Base-by-base conservation (phyloP, 495 filamentous ascomycete genomes). In the Haplographium delicatum region DNA sequence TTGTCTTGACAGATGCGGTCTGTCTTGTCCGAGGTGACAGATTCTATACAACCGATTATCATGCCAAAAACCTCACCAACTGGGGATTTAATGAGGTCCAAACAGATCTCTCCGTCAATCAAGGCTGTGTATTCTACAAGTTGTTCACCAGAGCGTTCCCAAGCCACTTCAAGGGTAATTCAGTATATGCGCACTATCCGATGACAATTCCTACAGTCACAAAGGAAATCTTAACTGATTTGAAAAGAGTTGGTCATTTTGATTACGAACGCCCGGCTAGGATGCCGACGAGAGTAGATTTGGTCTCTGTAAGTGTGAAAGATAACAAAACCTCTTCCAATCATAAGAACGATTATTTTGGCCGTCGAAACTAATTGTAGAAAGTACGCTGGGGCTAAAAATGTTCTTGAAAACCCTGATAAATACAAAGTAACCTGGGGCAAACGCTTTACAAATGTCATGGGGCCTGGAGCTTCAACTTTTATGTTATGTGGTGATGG, bases 91-190 rank as follows among this genome's bases (percentile, higher is more conserved):
- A 43, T 51, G 83, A 88, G 63, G 76, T 75, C n/a, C 76, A 82
- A n/a, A 84, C 83, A 38, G 82, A 88, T 64, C 63, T 76, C 20
- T 84, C 82, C 58, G 66, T 89, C 58, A 81, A 88, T 59, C 80
- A 91, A 60, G 88, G 86, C 25, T 88, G 86, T 54, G 84, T 90
- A 5, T 83, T 89, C 64, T 89, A 89, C 69, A 93, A 89, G 70
- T 72, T 91, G 37, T 83, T 87, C 43, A 67, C 82, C 40, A 75
- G 84, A 22, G 82, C 86, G 4, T 88, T 91, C 74, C 89, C 88
- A 3, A 75, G 83, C 57, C 80, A 82, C 62, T 91, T 86, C 78
- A 82, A 79, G 62, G 58, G 68, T 18, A 83, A 91, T 66, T 89
- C 84, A 1, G 80, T 90, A 50, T 93, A 93, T 52, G 86, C 86